A percentile compares a stretch with the other conserved stretches of the same genome.
These are phyloP conservation scores for Boletus rubescentipes DNA, from an alignment of 768 basidiomycete genomes.

Conservation along the genomic window DNA sequence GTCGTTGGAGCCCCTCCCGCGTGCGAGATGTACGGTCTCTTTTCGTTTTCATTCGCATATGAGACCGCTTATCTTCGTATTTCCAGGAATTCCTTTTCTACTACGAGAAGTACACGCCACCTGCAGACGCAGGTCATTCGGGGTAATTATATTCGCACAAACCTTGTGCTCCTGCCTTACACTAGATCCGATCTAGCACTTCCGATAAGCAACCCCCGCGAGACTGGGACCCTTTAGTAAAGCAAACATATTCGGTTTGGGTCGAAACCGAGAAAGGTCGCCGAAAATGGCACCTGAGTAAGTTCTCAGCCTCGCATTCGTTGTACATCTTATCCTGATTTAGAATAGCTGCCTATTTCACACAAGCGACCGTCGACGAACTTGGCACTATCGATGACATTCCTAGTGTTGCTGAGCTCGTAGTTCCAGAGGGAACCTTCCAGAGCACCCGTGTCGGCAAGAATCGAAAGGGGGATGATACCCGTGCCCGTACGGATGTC, in stretches of 20 bases:
- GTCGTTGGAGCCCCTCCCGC: constrained; percentile 80
- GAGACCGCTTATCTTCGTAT: constrained; percentile 12
- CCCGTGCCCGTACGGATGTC: constrained; percentile 31
- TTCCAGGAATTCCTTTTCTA: constrained; percentile 81
- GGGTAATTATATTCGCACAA: constrained; percentile 34
- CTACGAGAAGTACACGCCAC: constrained; percentile 67
- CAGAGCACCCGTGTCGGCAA: constrained; percentile 64
- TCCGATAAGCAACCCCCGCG: constrained; percentile 53
- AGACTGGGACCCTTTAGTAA: constrained; percentile 70
- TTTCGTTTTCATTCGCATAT: constrained; percentile 1
- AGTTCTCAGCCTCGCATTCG: constrained; percentile 25
- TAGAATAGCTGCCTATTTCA: constrained; percentile 77
- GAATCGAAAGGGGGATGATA: constrained; percentile 44
- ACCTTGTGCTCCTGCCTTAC: constrained; percentile 8
- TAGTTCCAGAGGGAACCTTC: constrained; percentile 68
- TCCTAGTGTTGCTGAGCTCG: constrained; percentile 52
- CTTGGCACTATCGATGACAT: constrained; percentile 72
- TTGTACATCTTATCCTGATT: constrained; percentile 20
- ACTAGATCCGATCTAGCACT: constrained; percentile 23
- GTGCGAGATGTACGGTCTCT: constrained; percentile 66
- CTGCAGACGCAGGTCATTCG: constrained; percentile 42
- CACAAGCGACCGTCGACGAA: constrained; percentile 69
- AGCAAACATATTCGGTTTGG: constrained; percentile 85
- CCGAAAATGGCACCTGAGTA: constrained; percentile 84
- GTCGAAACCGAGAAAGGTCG: constrained; percentile 60